Evolutionary conservation across 495 filamentous ascomycete species (phyloP), one percentile per base, ranked within the genome.

Genomic region (Tuber brumale): DNA sequence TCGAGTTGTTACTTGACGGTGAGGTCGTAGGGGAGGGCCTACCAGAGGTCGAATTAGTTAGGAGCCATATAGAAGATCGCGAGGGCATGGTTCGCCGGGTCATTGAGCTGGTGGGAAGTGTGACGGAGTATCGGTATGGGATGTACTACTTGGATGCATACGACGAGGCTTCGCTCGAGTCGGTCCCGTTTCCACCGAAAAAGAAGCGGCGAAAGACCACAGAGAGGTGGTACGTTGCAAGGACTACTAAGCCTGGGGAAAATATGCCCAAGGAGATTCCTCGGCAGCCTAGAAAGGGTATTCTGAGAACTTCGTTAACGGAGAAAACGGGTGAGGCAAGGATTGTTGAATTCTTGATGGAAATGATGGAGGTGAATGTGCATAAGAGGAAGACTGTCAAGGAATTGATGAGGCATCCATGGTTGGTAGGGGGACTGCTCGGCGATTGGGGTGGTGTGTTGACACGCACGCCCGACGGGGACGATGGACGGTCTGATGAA

Each of bases 51-150:
- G 81, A 82, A 39, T 42, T 82, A 46, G 57, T 82, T 75, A 80
- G 77, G 61, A 70, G 46, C 44, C 70, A 14, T 43, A 70, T 74
- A 27, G 69, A 76, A 39, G 77, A 75, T n/a, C 79, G 77, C 27
- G 81, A 76, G 27, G 77, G 74, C 21, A 51, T 82, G 74, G 77
- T 82, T 66, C 31, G 23, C 61, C 76, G 80, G 37, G 43, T 77
- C 21, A 76, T 82, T 31, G 80, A 82, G 72, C 66, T 82, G 70
- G 75, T 82, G 3, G 81, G 81, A 21, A 80, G 76, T 46, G 80
- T 82, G 2, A 71, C 39, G 21, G 74, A 72, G 43, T 82, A 77
- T 72, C n/a, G 46, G 18, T 69, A 48, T 35, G 81, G 81, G 18
- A 74, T 77, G 48, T 82, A 80, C 71, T 82, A 75, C 66, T 41